Evolutionary conservation across 176 grass and related monocot genomes (phyloP).

Genomic region (Miscanthus lutarioriparius): DNA sequence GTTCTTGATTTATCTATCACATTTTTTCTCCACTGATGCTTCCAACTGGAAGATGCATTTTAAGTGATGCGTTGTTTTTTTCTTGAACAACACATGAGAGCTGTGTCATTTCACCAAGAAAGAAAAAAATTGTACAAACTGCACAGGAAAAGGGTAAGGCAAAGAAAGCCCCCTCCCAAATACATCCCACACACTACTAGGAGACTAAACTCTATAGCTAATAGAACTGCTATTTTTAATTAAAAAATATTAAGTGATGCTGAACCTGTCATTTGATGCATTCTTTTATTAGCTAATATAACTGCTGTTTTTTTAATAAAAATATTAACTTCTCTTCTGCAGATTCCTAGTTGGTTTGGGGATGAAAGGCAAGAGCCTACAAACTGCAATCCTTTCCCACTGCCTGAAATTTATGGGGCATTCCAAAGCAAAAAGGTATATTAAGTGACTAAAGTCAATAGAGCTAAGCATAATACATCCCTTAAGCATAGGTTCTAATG

Average conservation of each 20-base stretch:
- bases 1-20: not conserved
- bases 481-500: not conserved
- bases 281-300: not conserved
- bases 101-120: not conserved
- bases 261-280: not conserved
- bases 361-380: conserved; percentile 56
- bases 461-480: conserved; percentile 15
- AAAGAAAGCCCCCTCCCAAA: not conserved
- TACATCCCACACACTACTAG: not conserved
- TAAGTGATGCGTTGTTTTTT: not conserved
- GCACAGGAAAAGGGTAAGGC: not conserved
- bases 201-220: not conserved
- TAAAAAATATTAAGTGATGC: not conserved
- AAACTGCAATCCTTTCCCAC: conserved; percentile 69
- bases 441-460: not conserved
- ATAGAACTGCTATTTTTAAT: not conserved
- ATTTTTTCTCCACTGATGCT: conserved; percentile 6
- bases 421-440: conserved; percentile 86
- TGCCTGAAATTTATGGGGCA: conserved; percentile 82
- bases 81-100: not conserved
- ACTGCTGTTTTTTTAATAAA: not conserved
- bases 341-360: conserved; percentile 91
- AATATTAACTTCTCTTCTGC: conserved; percentile 11
- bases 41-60: not conserved
- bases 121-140: not conserved